Base-by-base conservation (phyloP, 495 filamentous ascomycete genomes). In the Aspergillus nanangensis region DNA sequence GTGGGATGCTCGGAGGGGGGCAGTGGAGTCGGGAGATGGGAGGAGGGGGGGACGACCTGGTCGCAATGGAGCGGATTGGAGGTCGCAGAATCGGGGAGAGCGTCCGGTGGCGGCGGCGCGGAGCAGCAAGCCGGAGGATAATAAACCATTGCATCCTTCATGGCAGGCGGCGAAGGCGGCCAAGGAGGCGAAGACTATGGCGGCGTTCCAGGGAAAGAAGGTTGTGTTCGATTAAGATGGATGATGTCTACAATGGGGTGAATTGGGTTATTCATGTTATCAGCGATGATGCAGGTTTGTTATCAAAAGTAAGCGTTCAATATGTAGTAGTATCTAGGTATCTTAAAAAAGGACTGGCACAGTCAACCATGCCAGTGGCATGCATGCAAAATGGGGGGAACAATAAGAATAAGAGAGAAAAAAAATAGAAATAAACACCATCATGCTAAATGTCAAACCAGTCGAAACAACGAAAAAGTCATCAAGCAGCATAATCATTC, bases 81-180 rank as follows among this genome's bases (percentile, higher is more conserved):
- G 34, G 21, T 29, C 51, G 40, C 45, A 41, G 19, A 14, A 40
- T 19, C 23, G 34, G 19, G n/a, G 41, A 24, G 46, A 42, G 11
- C 32, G 29, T 32, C 38, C 51, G 4, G 14, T 31, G 2, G 31
- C 41, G 20, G 29, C 29, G 19, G 23, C 27, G 5, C 57, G 41
- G 22, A n/a, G n/a, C n/a, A n/a, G n/a, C n/a, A 73, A 70, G 50
- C 55, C 66, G 1, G 70, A 69, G 55, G 79, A 75, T 54, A 69
- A 77, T 53, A 87, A 84, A 60, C 72, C 83, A 5, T 61, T 97
- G 55, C 93, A 98, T 79, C 93, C 93, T 8, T 91, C 85, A 42
- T 98, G 93, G 93, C 85, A 88, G 65, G 93, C 93, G 5, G 87
- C 84, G 34, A 86, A 82, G 72, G 84, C 83, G 68, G 84, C 82